Percentiles rank a stretch among this genome's conserved stretches.
Evolutionary conservation across 352 stramenopile genomes (phyloP).

Genomic region (Phytophthora pini): DNA sequence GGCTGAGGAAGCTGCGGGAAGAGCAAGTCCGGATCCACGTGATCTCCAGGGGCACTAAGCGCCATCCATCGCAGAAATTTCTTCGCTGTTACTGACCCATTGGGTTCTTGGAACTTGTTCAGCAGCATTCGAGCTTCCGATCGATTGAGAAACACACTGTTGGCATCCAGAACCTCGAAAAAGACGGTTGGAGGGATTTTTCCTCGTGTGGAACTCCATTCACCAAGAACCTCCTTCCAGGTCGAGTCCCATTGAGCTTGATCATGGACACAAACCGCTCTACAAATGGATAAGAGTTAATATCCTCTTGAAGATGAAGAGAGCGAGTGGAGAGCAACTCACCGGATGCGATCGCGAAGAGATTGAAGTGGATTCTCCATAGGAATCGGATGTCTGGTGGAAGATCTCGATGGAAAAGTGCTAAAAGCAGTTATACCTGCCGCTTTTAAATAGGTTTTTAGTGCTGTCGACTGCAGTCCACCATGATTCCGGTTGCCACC

Average conservation of each 20-base stretch:
- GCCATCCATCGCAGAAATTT: slow-evolving; percentile 70
- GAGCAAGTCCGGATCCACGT: slow-evolving; percentile 66
- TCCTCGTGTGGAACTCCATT: slow-evolving; percentile 37
- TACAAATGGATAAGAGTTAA: slow-evolving; percentile 11
- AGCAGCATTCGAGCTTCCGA: slow-evolving; percentile 37
- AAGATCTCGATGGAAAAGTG: slow-evolving; percentile 11
- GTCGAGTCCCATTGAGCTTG: slow-evolving; percentile 47
- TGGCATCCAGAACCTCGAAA: slow-evolving; percentile 56
- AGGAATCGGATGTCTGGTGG: background rate
- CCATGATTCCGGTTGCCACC: slow-evolving; percentile 19
- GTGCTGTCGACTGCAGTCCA: background rate
- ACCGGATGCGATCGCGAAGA: slow-evolving; percentile 45
- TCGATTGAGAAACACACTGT: slow-evolving; percentile 45
- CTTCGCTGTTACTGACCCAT: slow-evolving; percentile 37
- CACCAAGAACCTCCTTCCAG: slow-evolving; percentile 45
- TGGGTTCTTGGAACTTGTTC: slow-evolving; percentile 54
- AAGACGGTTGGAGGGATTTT: slow-evolving; percentile 50
- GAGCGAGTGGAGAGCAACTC: background rate
- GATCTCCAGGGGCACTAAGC: slow-evolving; percentile 53
- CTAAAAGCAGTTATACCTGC: too few relatives aligned
- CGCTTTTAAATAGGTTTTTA: slow-evolving; percentile 19
- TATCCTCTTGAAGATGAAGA: background rate
- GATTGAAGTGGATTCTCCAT: slow-evolving; percentile 12
- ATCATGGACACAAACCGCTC: slow-evolving; percentile 42
- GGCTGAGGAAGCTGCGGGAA: slow-evolving; percentile 74